These are phyloP conservation scores for Bullera alba DNA, from an alignment of 768 basidiomycete species.

Conservation along the genomic window DNA sequence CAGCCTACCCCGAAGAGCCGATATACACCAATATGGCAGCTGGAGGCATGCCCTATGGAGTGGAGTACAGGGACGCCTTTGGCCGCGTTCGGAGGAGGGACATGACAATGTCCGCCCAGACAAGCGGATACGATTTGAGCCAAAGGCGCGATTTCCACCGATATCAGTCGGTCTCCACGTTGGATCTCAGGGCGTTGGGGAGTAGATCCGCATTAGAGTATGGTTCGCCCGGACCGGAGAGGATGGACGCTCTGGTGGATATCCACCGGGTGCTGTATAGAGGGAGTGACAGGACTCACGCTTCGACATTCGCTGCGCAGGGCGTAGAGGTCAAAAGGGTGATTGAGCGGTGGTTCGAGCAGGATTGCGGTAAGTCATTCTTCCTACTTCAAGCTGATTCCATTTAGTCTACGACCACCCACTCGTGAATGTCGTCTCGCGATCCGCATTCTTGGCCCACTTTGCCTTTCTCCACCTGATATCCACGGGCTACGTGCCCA, in stretches of 20 bases:
- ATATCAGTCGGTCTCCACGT: too few relatives aligned
- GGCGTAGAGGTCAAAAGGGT: constrained; percentile 17
- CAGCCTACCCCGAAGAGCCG: too few relatives aligned
- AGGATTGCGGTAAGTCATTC: constrained; percentile 25
- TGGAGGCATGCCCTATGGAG: too few relatives aligned
- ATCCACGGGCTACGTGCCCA: constrained; percentile 15
- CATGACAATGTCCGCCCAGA: too few relatives aligned
- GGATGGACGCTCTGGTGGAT: constrained; percentile 36
- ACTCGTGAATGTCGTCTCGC: constrained; percentile 10
- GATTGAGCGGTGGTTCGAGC: constrained; percentile 30
- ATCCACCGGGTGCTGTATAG: constrained; percentile 37
- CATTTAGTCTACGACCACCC: constrained; percentile 36
- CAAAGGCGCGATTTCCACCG: too few relatives aligned
- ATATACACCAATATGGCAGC: too few relatives aligned
- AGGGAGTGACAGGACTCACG: constrained; percentile 8
- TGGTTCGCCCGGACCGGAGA: too few relatives aligned
- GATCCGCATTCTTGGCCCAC: constrained; percentile 20
- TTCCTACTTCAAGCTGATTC: background rate
- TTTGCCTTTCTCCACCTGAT: constrained; percentile 29
- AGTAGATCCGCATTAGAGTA: too few relatives aligned
- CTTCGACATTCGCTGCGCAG: constrained; percentile 2
- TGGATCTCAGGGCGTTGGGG: too few relatives aligned
- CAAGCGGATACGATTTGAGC: too few relatives aligned
- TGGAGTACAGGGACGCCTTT: too few relatives aligned
- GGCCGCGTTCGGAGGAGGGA: too few relatives aligned